phyloP scores from a whole-genome alignment of 192 early-diverging fungal genomes.

The Rhizophagus clarus region DNA sequence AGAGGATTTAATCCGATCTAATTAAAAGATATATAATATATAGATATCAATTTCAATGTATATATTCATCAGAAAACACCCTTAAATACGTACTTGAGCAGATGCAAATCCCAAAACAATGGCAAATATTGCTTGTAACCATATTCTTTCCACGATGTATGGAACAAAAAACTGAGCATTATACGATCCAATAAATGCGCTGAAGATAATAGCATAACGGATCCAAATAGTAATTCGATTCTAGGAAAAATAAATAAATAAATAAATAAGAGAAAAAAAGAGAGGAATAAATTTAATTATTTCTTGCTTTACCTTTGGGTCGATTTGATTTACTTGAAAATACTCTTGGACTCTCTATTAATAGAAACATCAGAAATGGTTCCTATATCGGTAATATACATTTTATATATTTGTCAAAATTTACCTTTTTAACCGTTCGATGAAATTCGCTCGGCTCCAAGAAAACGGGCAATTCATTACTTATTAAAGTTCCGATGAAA shows the following conservation, averaged over 20 bases:
- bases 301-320: slow-evolving; percentile 46
- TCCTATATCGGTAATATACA: too few relatives aligned
- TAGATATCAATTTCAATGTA: not conserved
- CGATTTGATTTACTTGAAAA: slow-evolving; percentile 45
- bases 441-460: slow-evolving; percentile 52
- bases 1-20: slow-evolving; percentile 53
- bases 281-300: not conserved
- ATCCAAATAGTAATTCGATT: slow-evolving; percentile 47
- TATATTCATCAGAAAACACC: not conserved
- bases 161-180: slow-evolving; percentile 50
- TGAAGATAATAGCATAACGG: slow-evolving; percentile 52
- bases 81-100: slow-evolving; percentile 40
- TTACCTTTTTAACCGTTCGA: slow-evolving; percentile 44
- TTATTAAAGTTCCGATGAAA: slow-evolving; percentile 44
- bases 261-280: not conserved
- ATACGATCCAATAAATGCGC: slow-evolving; percentile 42
- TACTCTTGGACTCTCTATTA: slow-evolving; percentile 48
- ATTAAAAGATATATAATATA: not conserved
- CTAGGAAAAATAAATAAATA: slow-evolving; percentile 36
- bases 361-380: not conserved
- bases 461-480: slow-evolving; percentile 52
- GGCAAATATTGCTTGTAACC: slow-evolving; percentile 49
- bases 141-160: slow-evolving; percentile 46
- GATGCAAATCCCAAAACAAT: slow-evolving; percentile 51
- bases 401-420: not conserved